Conservation (phyloP, 768 basidiomycete species). For the Naematelia encephala region DNA sequence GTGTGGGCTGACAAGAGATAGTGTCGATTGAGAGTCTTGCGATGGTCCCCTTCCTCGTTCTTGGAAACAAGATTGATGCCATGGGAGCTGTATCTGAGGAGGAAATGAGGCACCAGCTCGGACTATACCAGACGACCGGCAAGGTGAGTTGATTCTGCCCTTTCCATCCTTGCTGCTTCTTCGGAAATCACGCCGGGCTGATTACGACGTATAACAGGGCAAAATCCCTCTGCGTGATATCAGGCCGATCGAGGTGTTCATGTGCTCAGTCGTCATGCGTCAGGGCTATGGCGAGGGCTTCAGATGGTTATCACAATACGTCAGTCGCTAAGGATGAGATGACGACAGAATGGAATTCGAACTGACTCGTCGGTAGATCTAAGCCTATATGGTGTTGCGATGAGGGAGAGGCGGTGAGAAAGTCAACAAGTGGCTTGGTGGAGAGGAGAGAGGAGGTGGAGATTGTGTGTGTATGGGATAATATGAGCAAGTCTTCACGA, state of each 20-base stretch:
- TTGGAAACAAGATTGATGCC: conserved; percentile 99
- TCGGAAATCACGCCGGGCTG: no score
- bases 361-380: conserved; percentile 4
- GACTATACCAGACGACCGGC: conserved; percentile 98
- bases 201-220: conserved; percentile 64
- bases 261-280: conserved; percentile 99
- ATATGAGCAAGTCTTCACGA: background rate
- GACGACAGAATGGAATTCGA: background rate
- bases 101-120: conserved; percentile 89
- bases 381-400: background rate
- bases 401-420: background rate
- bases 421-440: background rate
- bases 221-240: conserved; percentile 96
- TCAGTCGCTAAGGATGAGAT: conserved; percentile 51
- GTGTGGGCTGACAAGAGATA: conserved; percentile 7
- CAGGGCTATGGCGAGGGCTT: conserved; percentile 99
- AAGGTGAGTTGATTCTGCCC: conserved; percentile 76
- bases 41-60: conserved; percentile 95
- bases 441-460: background rate
- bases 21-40: conserved; percentile 89
- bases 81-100: conserved; percentile 96
- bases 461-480: background rate
- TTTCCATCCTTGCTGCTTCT: no score
- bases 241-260: conserved; percentile 97
- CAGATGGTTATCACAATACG: conserved; percentile 97